These are phyloP conservation scores for Atkinsonella texensis DNA, from an alignment of 2,329 filamentous ascomycete species.

Conservation along the genomic window DNA sequence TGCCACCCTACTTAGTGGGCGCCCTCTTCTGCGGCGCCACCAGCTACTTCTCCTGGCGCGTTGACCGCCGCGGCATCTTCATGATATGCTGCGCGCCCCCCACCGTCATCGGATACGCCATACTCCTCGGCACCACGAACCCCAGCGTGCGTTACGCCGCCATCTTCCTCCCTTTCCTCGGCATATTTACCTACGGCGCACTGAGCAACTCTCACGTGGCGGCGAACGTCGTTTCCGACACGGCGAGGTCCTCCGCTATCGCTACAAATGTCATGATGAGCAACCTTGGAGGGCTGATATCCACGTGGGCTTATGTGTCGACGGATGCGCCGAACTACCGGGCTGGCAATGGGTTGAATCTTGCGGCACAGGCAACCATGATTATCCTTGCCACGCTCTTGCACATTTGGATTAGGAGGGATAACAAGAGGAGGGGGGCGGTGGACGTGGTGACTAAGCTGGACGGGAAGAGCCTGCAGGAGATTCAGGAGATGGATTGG, in stretches of 20 bases:
- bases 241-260: slow-evolving; percentile 49
- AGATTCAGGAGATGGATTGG: slow-evolving; percentile 53
- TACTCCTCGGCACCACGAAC: slow-evolving; percentile 47
- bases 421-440: slow-evolving; percentile 48
- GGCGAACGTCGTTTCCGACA: slow-evolving; percentile 59
- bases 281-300: slow-evolving; percentile 43
- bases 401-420: slow-evolving; percentile 47
- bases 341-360: slow-evolving; percentile 60
- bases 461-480: slow-evolving; percentile 37
- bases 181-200: slow-evolving; percentile 50
- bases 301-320: slow-evolving; percentile 52
- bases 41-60: slow-evolving; percentile 45
- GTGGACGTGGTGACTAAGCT: slow-evolving; percentile 44
- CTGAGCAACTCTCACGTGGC: slow-evolving; percentile 54
- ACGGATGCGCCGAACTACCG: slow-evolving; percentile 52
- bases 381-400: slow-evolving; percentile 37
- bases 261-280: slow-evolving; percentile 41
- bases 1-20: slow-evolving; percentile 57
- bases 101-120: slow-evolving; percentile 55
- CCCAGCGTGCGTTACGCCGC: slow-evolving; percentile 50
- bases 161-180: slow-evolving; percentile 52
- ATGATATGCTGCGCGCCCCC: slow-evolving; percentile 46
- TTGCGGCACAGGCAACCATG: slow-evolving; percentile 47
- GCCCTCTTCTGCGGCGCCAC: slow-evolving; percentile 49
- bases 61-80: slow-evolving; percentile 46